Conservation (phyloP, 192 early-diverging fungal genomes). For the Coemansia sp. region DNA sequence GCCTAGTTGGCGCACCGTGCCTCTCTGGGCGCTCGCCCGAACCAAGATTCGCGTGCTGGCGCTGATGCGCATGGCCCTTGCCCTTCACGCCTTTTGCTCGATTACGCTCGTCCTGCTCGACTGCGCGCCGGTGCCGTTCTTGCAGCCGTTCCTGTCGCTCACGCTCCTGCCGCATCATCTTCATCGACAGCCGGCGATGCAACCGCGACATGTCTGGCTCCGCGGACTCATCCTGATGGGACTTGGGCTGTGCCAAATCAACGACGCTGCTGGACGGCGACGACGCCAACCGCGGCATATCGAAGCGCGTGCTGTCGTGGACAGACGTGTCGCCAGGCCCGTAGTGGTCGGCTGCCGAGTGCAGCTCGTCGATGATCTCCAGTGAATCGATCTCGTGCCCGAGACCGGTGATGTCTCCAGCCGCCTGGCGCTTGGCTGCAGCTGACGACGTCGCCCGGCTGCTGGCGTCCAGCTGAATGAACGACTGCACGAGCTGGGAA, state of each 20-base stretch:
- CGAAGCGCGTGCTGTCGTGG: constrained; percentile 13
- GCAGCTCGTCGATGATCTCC: constrained; percentile 42
- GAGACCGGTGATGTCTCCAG: too few species aligned
- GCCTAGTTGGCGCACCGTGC: background rate
- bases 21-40: background rate
- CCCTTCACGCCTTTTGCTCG: constrained; percentile 6
- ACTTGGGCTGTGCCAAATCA: background rate
- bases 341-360: constrained; percentile 25
- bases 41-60: background rate
- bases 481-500: constrained; percentile 67
- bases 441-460: background rate
- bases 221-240: background rate
- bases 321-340: background rate
- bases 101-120: constrained; percentile 14
- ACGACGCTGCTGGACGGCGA: constrained; percentile 18
- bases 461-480: constrained; percentile 69
- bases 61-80: constrained; percentile 3
- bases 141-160: constrained; percentile 32
- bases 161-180: constrained; percentile 42
- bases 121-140: constrained; percentile 26
- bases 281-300: constrained; percentile 24
- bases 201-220: constrained; percentile 26
- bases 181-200: constrained; percentile 43
- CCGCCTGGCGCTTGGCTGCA: constrained; percentile 19
- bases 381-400: constrained; percentile 30